Conservation (phyloP, 2,329 filamentous ascomycete genomes). For the Colletotrichum lentis region DNA sequence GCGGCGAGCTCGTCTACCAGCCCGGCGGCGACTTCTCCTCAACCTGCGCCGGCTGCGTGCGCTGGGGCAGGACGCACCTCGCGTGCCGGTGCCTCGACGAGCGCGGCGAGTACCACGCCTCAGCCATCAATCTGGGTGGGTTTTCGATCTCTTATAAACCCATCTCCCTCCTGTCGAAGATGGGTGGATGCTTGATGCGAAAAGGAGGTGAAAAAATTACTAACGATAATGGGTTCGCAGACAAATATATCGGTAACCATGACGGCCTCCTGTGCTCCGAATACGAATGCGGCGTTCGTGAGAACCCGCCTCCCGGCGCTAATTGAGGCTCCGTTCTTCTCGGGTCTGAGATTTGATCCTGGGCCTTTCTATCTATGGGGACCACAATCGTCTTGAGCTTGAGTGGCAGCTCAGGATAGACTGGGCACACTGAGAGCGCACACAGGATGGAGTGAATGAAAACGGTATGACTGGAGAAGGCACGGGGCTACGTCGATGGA, state of each 20-base stretch:
- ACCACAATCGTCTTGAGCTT: background rate
- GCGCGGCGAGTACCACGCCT: slow-evolving; percentile 9
- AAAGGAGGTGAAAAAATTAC: too few species aligned
- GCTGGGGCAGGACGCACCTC: background rate
- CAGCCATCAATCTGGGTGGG: slow-evolving; percentile 17
- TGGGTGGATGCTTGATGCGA: background rate
- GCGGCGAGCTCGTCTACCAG: slow-evolving; percentile 23
- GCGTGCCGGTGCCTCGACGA: slow-evolving; percentile 17
- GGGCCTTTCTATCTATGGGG: too few species aligned
- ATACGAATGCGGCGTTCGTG: slow-evolving; percentile 13
- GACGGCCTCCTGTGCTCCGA: slow-evolving; percentile 22
- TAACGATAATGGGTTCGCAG: background rate
- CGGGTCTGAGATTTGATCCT: background rate
- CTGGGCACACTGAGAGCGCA: background rate
- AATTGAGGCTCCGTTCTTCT: background rate
- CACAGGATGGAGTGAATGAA: background rate
- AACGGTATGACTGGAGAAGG: too few species aligned
- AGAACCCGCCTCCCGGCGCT: background rate
- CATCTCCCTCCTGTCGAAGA: too few species aligned
- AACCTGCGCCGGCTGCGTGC: slow-evolving; percentile 13
- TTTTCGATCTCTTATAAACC: background rate
- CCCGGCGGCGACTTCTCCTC: slow-evolving; percentile 13
- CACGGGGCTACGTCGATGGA: background rate
- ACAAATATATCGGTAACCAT: slow-evolving; percentile 11
- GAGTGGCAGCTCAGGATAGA: background rate